These are phyloP conservation scores for Penicillium sp. DNA, from an alignment of 2,329 filamentous ascomycete species.

Conservation along the genomic window DNA sequence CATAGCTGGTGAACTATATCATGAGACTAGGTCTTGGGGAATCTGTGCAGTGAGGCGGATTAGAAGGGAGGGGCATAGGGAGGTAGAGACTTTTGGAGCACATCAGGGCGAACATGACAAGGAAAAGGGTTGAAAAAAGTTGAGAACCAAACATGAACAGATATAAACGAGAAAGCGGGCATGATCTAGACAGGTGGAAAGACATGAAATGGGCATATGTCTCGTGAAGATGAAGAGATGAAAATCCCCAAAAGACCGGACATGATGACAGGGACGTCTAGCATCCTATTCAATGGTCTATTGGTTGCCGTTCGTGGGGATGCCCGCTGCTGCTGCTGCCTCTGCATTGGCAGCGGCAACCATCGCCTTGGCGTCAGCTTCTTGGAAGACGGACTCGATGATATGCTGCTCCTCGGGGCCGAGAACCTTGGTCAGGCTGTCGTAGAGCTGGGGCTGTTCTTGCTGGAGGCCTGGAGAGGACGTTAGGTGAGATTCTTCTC, in stretches of 20 bases:
- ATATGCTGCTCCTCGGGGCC: slow-evolving; percentile 74
- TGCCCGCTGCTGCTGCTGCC: slow-evolving; percentile 32
- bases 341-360: slow-evolving; percentile 35
- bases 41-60: slow-evolving; percentile 28
- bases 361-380: slow-evolving; percentile 57
- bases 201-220: slow-evolving; percentile 29
- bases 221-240: slow-evolving; percentile 21
- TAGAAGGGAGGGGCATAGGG: slow-evolving; percentile 6
- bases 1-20: slow-evolving; percentile 24
- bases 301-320: slow-evolving; percentile 33
- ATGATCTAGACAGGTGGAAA: slow-evolving; percentile 25
- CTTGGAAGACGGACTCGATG: slow-evolving; percentile 70
- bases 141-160: slow-evolving; percentile 14
- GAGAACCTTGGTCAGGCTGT: slow-evolving; percentile 71
- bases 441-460: slow-evolving; percentile 85
- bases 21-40: slow-evolving; percentile 20
- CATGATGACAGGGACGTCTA: not conserved
- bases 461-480: slow-evolving; percentile 67
- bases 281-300: slow-evolving; percentile 18
- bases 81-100: slow-evolving; percentile 21
- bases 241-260: slow-evolving; percentile 6
- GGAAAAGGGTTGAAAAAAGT: slow-evolving; percentile 9
- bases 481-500: slow-evolving; percentile 28
- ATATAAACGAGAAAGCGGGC: slow-evolving; percentile 21
- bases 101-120: slow-evolving; percentile 22